phyloP scores from a whole-genome alignment of 2,329 filamentous ascomycete genomes.

The Arthrobotrys entomopaga region DNA sequence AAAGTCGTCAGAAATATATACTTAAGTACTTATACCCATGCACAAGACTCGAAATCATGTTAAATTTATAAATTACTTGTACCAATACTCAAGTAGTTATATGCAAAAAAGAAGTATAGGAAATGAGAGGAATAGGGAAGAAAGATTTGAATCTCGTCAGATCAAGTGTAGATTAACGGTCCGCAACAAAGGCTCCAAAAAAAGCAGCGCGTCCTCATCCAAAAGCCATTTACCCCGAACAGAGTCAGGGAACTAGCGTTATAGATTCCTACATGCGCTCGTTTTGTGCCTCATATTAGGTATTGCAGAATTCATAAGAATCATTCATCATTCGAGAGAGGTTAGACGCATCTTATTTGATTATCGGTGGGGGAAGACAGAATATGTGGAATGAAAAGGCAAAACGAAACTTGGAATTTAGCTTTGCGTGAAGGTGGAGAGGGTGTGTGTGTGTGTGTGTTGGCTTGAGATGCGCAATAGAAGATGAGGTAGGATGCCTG shows the following conservation, averaged over 20 bases:
- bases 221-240: constrained; percentile 37
- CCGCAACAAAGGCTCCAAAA: constrained; percentile 34
- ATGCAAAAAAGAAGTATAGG: not conserved
- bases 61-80: no score
- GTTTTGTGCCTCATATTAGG: constrained; percentile 23
- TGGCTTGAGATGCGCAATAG: constrained; percentile 25
- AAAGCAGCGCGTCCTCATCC: constrained; percentile 11
- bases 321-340: constrained; percentile 55
- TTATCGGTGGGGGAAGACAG: no score
- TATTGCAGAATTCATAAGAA: constrained; percentile 56
- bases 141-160: constrained; percentile 42
- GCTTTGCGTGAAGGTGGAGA: not conserved
- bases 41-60: no score
- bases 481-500: constrained; percentile 41
- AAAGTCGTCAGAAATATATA: no score
- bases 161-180: constrained; percentile 56
- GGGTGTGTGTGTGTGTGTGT: constrained; percentile 8
- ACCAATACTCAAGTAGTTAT: no score
- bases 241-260: constrained; percentile 19
- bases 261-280: constrained; percentile 17
- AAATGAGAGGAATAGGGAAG: constrained; percentile 2
- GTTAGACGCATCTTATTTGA: no score
- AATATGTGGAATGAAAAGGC: not conserved
- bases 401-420: not conserved
- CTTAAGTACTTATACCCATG: no score